phyloP scores from a whole-genome alignment of 2,329 filamentous ascomycete species.

The Xylariaceae sp. region DNA sequence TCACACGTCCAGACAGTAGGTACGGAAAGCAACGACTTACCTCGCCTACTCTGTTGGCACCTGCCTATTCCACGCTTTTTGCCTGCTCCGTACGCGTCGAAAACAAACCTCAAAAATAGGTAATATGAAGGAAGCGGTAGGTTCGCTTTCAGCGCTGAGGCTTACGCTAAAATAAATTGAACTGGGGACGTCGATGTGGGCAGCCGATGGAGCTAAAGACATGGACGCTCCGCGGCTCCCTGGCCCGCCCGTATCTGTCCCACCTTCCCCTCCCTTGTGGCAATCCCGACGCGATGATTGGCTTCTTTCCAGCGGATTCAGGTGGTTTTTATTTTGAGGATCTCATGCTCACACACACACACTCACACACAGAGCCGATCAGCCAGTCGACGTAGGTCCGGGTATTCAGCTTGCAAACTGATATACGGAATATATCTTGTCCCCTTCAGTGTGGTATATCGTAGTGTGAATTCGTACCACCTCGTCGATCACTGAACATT shows the following conservation, averaged over 20 bases:
- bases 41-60: no score
- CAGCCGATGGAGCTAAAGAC: neutral
- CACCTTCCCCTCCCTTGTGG: slow-evolving; percentile 12
- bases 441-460: neutral
- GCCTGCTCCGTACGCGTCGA: no score
- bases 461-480: neutral
- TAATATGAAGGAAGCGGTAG: no score
- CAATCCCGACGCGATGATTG: slow-evolving; percentile 30
- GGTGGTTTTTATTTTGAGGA: slow-evolving; percentile 1
- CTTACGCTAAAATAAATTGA: no score
- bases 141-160: no score
- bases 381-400: slow-evolving; percentile 1
- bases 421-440: no score
- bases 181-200: neutral
- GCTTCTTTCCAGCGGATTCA: slow-evolving; percentile 3
- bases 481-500: neutral
- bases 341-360: neutral
- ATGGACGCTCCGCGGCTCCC: neutral
- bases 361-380: neutral
- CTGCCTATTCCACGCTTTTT: no score
- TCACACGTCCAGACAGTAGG: no score
- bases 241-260: slow-evolving; percentile 4
- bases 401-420: neutral
- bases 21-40: no score
- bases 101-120: no score